Evolutionary conservation across 805 yeast genomes (phyloP).

Genomic region (Metschnikowia gelsemii): DNA sequence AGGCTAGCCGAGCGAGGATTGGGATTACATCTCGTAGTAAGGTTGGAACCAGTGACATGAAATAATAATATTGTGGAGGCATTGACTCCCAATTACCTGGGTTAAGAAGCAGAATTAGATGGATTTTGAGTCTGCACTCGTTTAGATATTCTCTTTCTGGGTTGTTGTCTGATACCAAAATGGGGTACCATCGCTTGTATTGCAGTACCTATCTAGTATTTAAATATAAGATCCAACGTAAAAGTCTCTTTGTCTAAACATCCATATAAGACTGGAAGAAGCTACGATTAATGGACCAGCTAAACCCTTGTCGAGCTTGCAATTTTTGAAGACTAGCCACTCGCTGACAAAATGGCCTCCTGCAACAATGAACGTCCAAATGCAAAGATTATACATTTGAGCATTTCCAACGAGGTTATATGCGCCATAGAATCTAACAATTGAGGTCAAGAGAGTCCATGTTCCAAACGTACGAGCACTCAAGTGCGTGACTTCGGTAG

Average conservation of each 20-base stretch:
- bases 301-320: conserved; percentile 83
- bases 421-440: conserved; percentile 86
- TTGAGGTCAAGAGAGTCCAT: conserved; percentile 87
- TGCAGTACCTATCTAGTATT: background rate
- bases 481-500: conserved; percentile 45
- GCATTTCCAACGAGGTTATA: conserved; percentile 61
- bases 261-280: conserved; percentile 73
- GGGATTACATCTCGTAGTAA: no score
- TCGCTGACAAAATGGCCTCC: conserved; percentile 80
- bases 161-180: no score
- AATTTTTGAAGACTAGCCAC: conserved; percentile 76
- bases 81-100: no score
- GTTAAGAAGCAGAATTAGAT: background rate
- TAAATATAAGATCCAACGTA: conserved; percentile 38
- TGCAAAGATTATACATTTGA: conserved; percentile 73
- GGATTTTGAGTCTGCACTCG: no score
- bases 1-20: no score
- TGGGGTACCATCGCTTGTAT: no score
- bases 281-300: conserved; percentile 83
- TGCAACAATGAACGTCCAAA: conserved; percentile 81
- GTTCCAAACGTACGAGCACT: conserved; percentile 98
- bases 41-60: no score
- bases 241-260: conserved; percentile 66
- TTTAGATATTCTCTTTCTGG: no score
- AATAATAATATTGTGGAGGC: no score